Conservation (phyloP, 1,139 yeast species). For the Pichia sp. region DNA sequence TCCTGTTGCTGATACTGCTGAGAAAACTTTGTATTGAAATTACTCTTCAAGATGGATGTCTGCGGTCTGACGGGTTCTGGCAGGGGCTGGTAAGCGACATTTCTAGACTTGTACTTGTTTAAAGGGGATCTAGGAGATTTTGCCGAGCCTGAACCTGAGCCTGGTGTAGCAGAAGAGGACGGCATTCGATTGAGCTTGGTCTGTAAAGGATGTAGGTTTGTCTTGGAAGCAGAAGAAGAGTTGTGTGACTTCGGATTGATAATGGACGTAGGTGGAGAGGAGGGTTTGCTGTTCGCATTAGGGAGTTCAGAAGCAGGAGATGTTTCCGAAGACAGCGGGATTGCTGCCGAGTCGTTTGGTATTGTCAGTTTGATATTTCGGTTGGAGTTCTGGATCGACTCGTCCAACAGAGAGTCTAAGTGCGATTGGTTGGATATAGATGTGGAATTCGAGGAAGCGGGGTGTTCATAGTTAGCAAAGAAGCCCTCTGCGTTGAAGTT, state of each 20-base stretch:
- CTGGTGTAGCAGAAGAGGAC: background rate
- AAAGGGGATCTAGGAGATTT: slow-evolving; percentile 16
- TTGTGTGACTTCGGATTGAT: background rate
- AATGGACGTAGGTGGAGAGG: background rate
- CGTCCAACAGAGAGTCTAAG: slow-evolving; percentile 13
- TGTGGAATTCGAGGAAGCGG: slow-evolving; percentile 10
- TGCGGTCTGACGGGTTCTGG: slow-evolving; percentile 28
- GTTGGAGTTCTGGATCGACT: background rate
- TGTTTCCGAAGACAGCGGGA: background rate
- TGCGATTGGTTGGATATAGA: slow-evolving; percentile 8
- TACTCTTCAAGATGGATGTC: slow-evolving; percentile 29
- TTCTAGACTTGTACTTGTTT: slow-evolving; percentile 10
- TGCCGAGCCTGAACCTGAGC: background rate
- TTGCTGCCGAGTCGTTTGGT: background rate
- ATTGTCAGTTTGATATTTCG: slow-evolving; percentile 1
- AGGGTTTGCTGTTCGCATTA: background rate
- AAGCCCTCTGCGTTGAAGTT: slow-evolving; percentile 12
- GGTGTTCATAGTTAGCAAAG: slow-evolving; percentile 15
- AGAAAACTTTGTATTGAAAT: slow-evolving; percentile 32
- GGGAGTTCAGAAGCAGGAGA: background rate
- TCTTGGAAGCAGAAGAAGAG: background rate
- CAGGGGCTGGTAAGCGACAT: slow-evolving; percentile 11
- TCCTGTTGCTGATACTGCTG: slow-evolving; percentile 53
- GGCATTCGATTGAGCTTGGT: slow-evolving; percentile 13
- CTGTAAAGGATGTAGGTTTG: slow-evolving; percentile 12